Evolutionary conservation across 1,139 yeast species (phyloP).

Genomic region (Magnusiomyces fungicola): DNA sequence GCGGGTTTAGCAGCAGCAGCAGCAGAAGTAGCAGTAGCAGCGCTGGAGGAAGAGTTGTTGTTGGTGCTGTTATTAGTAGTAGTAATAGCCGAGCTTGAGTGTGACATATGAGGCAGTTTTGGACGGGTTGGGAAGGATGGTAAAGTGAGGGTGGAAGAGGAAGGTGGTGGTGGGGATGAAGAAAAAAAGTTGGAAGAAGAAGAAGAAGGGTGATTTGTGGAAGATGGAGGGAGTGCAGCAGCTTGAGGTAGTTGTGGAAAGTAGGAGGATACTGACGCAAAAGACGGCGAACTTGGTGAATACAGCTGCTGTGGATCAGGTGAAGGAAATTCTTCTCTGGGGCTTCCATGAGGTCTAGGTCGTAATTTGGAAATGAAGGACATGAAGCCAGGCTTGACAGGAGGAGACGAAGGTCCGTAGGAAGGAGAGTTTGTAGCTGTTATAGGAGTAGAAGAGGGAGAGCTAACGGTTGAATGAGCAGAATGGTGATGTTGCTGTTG

Average conservation of each 20-base stretch:
- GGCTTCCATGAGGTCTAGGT: slow-evolving; percentile 2
- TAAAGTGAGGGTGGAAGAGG: background rate
- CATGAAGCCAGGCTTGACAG: slow-evolving; percentile 31
- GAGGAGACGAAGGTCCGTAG: slow-evolving; percentile 23
- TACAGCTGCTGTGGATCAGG: slow-evolving; percentile 6
- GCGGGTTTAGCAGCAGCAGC: too few species aligned
- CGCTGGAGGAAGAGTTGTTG: slow-evolving; percentile 22
- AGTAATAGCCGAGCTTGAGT: slow-evolving; percentile 24
- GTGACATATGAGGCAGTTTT: slow-evolving; percentile 27
- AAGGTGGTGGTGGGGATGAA: background rate
- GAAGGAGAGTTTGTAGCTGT: background rate
- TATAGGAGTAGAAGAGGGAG: background rate
- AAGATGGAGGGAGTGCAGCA: background rate
- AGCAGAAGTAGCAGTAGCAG: slow-evolving; percentile 18
- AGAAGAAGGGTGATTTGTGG: background rate
- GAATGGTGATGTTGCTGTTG: background rate
- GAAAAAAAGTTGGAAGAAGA: background rate
- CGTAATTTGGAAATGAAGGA: slow-evolving; percentile 34
- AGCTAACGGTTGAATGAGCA: slow-evolving; percentile 5
- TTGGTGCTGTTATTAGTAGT: slow-evolving; percentile 9
- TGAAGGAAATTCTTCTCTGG: slow-evolving; percentile 15
- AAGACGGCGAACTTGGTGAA: background rate
- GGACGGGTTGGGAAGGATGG: slow-evolving; percentile 19
- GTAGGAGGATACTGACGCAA: background rate
- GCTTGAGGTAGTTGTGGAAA: background rate